Percentiles rank a stretch among this genome's conserved stretches.
phyloP scores from a whole-genome alignment of 805 yeast genomes.

The Yarrowia alimentaria region DNA sequence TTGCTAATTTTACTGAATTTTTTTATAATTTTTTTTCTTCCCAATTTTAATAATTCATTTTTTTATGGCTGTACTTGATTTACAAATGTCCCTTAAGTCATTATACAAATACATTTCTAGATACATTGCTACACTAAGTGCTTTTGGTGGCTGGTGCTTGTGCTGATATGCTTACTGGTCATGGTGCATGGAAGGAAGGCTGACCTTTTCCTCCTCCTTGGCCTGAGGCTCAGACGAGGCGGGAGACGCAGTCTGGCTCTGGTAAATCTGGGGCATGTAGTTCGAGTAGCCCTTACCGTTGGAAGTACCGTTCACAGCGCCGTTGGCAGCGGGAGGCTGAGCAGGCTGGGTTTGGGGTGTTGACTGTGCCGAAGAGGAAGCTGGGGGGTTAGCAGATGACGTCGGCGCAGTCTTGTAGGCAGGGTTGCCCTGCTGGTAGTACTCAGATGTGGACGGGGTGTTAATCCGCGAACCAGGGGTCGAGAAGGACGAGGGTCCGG shows the following conservation, averaged over 20 bases:
- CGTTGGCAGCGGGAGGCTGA: constrained; percentile 21
- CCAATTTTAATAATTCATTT: too few species aligned
- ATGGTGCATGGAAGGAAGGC: constrained; percentile 26
- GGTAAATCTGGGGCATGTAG: constrained; percentile 32
- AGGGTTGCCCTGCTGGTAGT: constrained; percentile 29
- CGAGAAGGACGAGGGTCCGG: constrained; percentile 22
- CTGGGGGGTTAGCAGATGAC: constrained; percentile 6
- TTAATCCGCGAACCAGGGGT: constrained; percentile 27
- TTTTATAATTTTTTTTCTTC: too few species aligned
- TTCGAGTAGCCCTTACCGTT: constrained; percentile 30
- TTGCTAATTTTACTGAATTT: too few species aligned
- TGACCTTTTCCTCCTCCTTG: constrained; percentile 28
- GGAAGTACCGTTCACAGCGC: constrained; percentile 28
- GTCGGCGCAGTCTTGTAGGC: constrained; percentile 27
- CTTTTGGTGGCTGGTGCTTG: too few species aligned
- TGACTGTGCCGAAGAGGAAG: constrained; percentile 25
- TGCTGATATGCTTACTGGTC: constrained; percentile 21
- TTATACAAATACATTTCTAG: constrained; percentile 28
- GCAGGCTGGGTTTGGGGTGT: constrained; percentile 26
- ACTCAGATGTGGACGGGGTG: constrained; percentile 27
- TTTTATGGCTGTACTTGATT: too few species aligned
- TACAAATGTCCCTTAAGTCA: too few species aligned
- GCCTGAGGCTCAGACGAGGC: constrained; percentile 29
- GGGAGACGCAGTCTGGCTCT: constrained; percentile 33
- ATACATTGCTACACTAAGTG: too few species aligned